Evolutionary conservation across 2,329 filamentous ascomycete genomes (phyloP), one percentile per base, ranked within the genome.

Genomic region (Samsoniella hepiali): DNA sequence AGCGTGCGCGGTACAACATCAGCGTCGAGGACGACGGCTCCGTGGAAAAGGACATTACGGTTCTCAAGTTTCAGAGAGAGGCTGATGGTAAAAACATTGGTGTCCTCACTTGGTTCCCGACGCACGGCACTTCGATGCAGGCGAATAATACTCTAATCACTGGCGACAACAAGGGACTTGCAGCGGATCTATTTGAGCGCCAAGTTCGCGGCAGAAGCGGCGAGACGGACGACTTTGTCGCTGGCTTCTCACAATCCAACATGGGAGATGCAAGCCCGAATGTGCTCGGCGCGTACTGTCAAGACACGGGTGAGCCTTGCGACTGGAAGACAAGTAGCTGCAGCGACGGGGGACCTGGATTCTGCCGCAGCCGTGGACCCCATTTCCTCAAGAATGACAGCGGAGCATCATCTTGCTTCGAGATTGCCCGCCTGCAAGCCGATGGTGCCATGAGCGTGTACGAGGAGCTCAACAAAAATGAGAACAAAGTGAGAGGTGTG

Each of bases 161-260:
- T 3, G 93, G 91, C 34, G 93, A 97, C 74, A 97, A 97, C 80
- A 97, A 97, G 77, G 93, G 93, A 5, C 89, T 97, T 5, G 93
- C 93, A 0, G 91, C 92, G 3, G 86, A 89, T 69, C 80, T 96
- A 6, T 90, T 97, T 67, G 93, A 97, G 74, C 85, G 91, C 69
- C 84, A 84, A 49, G 83, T 90, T 63, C 78, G 78, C 5, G 79
- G 83, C 34, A 71, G 76, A 3, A 79, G 78, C 11, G 85, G 84
- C 50, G 87, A 85, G 51, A 81, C 85, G 0, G 79, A 84, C 1
- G 83, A 82, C 11, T 96, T 96, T 69, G 90, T 97, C 1, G 92
- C 93, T 3, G 93, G 92, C 11, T 97, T 97, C 76, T 95, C 91
- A 1, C 93, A 97, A 74, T 86, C 93, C 34, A 97, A 91, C 70